Percentiles rank a stretch among this genome's conserved stretches.
phyloP scores from a whole-genome alignment of 2,329 filamentous ascomycete species.

The Pseudocercospora eumusae region DNA sequence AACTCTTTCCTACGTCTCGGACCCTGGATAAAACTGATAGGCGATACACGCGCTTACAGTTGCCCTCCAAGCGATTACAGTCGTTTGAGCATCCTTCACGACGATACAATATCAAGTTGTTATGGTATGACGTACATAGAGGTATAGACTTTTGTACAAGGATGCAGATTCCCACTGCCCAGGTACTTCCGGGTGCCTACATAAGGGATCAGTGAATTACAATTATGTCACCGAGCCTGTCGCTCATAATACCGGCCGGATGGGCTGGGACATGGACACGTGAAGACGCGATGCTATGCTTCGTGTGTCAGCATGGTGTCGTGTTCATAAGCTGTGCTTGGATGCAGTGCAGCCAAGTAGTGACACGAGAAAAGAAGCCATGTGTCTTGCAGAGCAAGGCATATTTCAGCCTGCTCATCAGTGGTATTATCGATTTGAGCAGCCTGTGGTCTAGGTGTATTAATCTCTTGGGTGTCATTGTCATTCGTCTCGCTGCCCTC shows the following conservation, averaged over 20 bases:
- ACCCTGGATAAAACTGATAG: background rate
- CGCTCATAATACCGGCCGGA: background rate
- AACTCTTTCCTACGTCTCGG: background rate
- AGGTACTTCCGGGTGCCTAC: too few relatives aligned
- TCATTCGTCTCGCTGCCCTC: constrained; percentile 17
- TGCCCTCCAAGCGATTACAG: background rate
- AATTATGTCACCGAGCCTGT: too few relatives aligned
- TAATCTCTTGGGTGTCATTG: constrained; percentile 14
- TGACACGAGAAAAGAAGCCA: background rate
- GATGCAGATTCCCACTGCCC: too few relatives aligned
- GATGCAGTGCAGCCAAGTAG: background rate
- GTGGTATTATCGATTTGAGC: constrained; percentile 3
- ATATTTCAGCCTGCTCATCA: background rate
- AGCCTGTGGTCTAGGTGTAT: constrained; percentile 22
- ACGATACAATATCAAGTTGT: background rate
- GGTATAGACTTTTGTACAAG: background rate
- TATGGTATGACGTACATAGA: background rate
- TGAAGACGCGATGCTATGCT: constrained; percentile 2
- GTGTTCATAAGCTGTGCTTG: constrained; percentile 1
- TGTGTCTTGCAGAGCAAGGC: background rate
- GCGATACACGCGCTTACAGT: background rate
- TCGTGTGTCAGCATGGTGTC: constrained; percentile 5
- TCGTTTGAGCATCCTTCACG: too few relatives aligned
- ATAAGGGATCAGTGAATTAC: too few relatives aligned
- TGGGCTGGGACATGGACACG: background rate